Base-by-base conservation (phyloP, 192 early-diverging fungal species). In the Linnemannia zychae region DNA sequence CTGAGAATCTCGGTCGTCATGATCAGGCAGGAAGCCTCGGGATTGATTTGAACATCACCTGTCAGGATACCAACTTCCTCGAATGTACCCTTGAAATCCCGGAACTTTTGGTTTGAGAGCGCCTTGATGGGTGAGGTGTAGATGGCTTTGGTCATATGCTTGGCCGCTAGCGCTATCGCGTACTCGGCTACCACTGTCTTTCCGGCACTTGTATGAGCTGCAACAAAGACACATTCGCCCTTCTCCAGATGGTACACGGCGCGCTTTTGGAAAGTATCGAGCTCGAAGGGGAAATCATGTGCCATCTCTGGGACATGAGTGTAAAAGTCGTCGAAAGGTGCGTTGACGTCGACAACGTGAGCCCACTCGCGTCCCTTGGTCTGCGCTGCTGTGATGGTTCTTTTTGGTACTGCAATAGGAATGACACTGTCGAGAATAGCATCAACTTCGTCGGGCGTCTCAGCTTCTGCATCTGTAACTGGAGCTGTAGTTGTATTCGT, bases 61-160 rank as follows among this genome's bases (percentile, higher is more conserved):
- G 98, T 99, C 17, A 99, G 88, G 70, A 99, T 99, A 28, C 98
- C 98, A 11, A 99, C 97, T 73, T 97, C 97, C 66, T 93, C 93
- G 69, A 94, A 94, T 0, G 94, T 94, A 18, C 91, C 83, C 71
- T 93, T 92, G 87, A 99, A 99, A 86, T 99, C 98, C 67, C 96
- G 92, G 83, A 97, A 99, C 90, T 99, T 99, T 91, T 99, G 98
- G 81, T 99, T 99, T 22, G 95, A 97, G 34, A 99, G 90, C 15
- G 98, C 98, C 88, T 99, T 99, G 90, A 99, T 99, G 18, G 99
- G 99, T 50, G 97, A 98, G 4, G 99, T 99, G 87, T 99, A 99
- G 75, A 99, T 97, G 48, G 97, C 94, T 46, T 95, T 92, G 31
- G 97, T 98, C 97, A 98, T 97, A 79, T 99, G 97, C 87, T 97